phyloP scores from a whole-genome alignment of 768 basidiomycete genomes.

The Porpolomopsis calyptriformis region DNA sequence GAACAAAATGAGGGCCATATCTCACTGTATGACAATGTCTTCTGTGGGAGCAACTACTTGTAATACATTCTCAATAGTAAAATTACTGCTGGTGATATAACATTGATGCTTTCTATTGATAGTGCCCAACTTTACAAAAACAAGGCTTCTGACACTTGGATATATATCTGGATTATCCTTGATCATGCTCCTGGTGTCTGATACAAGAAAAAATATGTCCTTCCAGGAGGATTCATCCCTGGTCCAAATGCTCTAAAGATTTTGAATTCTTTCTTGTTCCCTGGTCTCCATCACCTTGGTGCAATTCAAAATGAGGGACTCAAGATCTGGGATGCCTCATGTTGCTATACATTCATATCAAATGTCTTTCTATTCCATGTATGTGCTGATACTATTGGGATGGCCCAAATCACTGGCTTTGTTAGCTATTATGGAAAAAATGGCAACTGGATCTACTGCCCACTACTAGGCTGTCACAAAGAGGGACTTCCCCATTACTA shows the following conservation, averaged over 20 bases:
- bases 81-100: conserved; percentile 20
- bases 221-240: conserved; percentile 25
- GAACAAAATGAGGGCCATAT: not conserved
- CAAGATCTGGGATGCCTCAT: not conserved
- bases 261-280: not conserved
- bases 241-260: conserved; percentile 18
- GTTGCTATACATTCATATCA: not conserved
- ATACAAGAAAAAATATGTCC: conserved; percentile 24
- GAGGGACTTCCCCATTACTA: conserved; percentile 22
- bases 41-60: conserved; percentile 21
- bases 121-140: conserved; percentile 31
- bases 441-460: conserved; percentile 24
- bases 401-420: conserved; percentile 22
- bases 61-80: conserved; percentile 10
- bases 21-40: conserved; percentile 21
- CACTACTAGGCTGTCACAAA: conserved; percentile 19
- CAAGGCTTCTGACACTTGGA: conserved; percentile 26
- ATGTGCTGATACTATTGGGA: conserved; percentile 18
- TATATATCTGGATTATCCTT: conserved; percentile 28
- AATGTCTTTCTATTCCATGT: conserved; percentile 4
- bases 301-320: not conserved
- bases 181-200: conserved; percentile 20
- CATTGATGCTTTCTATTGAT: conserved; percentile 28
- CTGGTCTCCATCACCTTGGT: not conserved
- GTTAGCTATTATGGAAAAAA: conserved; percentile 23